phyloP scores from a whole-genome alignment of 2,329 filamentous ascomycete genomes.

The Ophiobolus disseminans region DNA sequence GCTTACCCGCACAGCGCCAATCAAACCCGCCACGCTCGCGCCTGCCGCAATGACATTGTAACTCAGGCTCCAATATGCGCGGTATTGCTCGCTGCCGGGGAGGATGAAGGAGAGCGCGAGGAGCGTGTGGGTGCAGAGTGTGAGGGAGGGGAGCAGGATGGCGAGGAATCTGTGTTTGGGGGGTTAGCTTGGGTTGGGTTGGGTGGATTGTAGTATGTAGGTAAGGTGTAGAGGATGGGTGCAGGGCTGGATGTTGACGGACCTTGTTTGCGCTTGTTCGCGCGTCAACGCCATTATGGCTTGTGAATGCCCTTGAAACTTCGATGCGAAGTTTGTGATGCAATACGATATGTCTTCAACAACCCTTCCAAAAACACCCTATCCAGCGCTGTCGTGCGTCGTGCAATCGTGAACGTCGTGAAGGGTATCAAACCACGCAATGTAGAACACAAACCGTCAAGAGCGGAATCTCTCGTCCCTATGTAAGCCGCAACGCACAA shows the following conservation, averaged over 20 bases:
- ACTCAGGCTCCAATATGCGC: conserved; percentile 38
- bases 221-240: neutral
- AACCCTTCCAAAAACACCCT: too few relatives aligned
- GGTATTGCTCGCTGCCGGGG: conserved; percentile 36
- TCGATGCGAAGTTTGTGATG: too few relatives aligned
- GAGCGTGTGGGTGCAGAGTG: conserved; percentile 34
- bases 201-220: too few relatives aligned
- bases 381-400: too few relatives aligned
- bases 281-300: conserved; percentile 1
- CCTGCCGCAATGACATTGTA: conserved; percentile 52
- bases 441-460: too few relatives aligned
- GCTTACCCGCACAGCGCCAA: conserved; percentile 54
- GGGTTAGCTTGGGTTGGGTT: neutral
- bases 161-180: conserved; percentile 34
- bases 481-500: too few relatives aligned
- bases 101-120: conserved; percentile 32
- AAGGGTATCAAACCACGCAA: too few relatives aligned
- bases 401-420: too few relatives aligned
- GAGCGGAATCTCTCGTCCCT: too few relatives aligned
- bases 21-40: conserved; percentile 50
- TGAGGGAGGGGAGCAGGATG: conserved; percentile 35
- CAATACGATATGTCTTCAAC: neutral
- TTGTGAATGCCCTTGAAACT: too few relatives aligned
- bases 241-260: neutral
- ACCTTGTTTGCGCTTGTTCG: conserved; percentile 10